Base-by-base conservation (phyloP, 495 filamentous ascomycete genomes). In the Xylaria bambusicola region DNA sequence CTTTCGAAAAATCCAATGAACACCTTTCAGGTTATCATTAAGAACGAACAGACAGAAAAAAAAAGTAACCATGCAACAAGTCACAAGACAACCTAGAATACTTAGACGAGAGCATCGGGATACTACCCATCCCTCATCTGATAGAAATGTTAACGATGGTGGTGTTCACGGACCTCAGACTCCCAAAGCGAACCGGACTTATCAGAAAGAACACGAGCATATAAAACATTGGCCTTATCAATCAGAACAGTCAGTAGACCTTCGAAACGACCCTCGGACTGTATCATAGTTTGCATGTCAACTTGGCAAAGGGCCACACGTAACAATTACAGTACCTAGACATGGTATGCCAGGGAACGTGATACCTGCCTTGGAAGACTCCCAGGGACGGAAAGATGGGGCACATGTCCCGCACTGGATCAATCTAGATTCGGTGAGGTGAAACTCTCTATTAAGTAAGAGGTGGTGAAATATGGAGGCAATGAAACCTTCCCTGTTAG, bases 401-500 rank as follows among this genome's bases (percentile, higher is more conserved):
- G 52, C 52, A 33, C 38, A 17, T 54, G 38, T 33, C 38, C 38
- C 44, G 52, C 52, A 42, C 31, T 21, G 23, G n/a, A 33, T 54
- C 17, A 27, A 54, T 54, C 52, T 33, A 44, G 36, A 44, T 54
- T 33, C 36, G 38, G 38, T 21, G 17, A 7, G 9, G 44, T 44
- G 38, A 54, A 44, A 44, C 38, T 5, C 7, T 29, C 36, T 33
- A 26, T 21, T 33, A n/a, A n/a, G 17, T 33, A 26, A 54, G 38
- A 38, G 33, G 18, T 9, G n/a, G 21, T 42, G 35, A 35, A 41
- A 41, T 40, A 23, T 29, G 33, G 23, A 13, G n/a, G 38, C 20
- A 24, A 54, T 54, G 51, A 18, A 54, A 54, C 51, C 51, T 54
- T 54, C 51, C 51, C n/a, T 7, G 31, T 54, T 42, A 38, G 51